These are phyloP conservation scores for Macrocybe sp. DNA, from an alignment of 1,284 basidiomycete species.

Conservation along the genomic window DNA sequence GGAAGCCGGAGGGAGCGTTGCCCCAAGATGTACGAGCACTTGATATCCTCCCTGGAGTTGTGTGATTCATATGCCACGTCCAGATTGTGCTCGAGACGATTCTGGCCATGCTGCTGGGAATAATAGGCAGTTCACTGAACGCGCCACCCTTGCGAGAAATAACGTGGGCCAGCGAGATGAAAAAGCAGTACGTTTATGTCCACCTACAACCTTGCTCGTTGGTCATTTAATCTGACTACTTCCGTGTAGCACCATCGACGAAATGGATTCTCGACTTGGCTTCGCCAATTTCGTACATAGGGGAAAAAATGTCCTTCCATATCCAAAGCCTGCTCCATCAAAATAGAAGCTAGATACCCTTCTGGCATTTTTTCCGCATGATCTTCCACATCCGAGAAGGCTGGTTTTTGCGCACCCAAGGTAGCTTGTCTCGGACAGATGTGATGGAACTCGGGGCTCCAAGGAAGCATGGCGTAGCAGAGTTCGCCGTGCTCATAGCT, in stretches of 20 bases:
- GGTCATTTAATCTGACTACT: conserved; percentile 3
- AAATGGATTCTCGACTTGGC: conserved; percentile 70
- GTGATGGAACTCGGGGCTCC: no score
- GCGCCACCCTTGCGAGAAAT: conserved; percentile 73
- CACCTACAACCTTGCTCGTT: neutral
- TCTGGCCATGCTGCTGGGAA: conserved; percentile 60
- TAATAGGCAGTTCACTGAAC: conserved; percentile 65
- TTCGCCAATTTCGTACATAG: conserved; percentile 71
- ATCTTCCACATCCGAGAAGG: no score
- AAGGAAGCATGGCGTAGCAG: no score
- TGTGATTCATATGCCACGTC: conserved; percentile 3
- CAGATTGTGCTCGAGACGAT: conserved; percentile 72
- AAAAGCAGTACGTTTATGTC: conserved; percentile 51
- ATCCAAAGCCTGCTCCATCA: no score
- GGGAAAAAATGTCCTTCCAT: conserved; percentile 29
- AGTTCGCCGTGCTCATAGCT: no score
- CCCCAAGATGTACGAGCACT: conserved; percentile 50
- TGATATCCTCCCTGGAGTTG: neutral
- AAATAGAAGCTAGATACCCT: no score
- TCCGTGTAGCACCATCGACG: conserved; percentile 61
- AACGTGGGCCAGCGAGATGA: conserved; percentile 89
- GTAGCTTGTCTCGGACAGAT: no score
- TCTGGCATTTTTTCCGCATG: no score
- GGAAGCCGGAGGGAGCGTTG: conserved; percentile 58
- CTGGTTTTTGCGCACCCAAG: no score